Conservation (phyloP, 2,329 filamentous ascomycete species). For the Diaporthe batatas region DNA sequence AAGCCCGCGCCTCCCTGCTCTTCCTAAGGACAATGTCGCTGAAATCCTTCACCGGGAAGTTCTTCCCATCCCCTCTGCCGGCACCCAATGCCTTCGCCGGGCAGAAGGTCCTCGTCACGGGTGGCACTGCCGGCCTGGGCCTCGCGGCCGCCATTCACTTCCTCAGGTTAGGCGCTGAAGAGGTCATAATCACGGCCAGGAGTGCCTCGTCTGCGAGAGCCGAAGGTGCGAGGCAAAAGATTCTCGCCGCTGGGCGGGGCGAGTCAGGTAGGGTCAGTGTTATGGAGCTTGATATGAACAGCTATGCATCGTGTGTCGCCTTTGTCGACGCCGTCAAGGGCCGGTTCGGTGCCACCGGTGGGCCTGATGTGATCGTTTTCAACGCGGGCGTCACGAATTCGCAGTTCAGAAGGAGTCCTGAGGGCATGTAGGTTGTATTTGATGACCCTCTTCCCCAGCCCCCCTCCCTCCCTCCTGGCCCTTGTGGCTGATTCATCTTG, state of each 20-base stretch:
- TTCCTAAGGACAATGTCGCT: conserved; percentile 15
- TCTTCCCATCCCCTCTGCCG: conserved; percentile 46
- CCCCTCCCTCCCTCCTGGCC: background rate
- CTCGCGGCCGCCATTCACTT: conserved; percentile 56
- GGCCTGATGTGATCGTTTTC: conserved; percentile 47
- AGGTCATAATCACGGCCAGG: conserved; percentile 57
- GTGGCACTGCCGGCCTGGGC: conserved; percentile 57
- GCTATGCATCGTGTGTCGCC: conserved; percentile 46
- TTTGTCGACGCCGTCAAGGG: conserved; percentile 46
- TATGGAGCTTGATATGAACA: conserved; percentile 47
- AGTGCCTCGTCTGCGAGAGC: conserved; percentile 50
- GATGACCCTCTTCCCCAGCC: background rate
- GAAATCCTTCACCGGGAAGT: conserved; percentile 43
- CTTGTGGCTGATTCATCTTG: background rate
- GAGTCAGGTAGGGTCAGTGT: conserved; percentile 45
- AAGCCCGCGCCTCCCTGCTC: background rate
- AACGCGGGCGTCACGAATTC: conserved; percentile 47
- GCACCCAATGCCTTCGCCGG: conserved; percentile 44
- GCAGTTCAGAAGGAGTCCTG: conserved; percentile 44
- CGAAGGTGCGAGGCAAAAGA: conserved; percentile 52
- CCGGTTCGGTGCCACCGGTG: conserved; percentile 43
- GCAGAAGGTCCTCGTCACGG: conserved; percentile 56
- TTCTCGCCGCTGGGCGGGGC: conserved; percentile 47
- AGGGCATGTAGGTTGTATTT: conserved; percentile 48
- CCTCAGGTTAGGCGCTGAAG: conserved; percentile 54